Base-by-base conservation (phyloP, 768 basidiomycete species). In the Pleurotus pulmonarius region DNA sequence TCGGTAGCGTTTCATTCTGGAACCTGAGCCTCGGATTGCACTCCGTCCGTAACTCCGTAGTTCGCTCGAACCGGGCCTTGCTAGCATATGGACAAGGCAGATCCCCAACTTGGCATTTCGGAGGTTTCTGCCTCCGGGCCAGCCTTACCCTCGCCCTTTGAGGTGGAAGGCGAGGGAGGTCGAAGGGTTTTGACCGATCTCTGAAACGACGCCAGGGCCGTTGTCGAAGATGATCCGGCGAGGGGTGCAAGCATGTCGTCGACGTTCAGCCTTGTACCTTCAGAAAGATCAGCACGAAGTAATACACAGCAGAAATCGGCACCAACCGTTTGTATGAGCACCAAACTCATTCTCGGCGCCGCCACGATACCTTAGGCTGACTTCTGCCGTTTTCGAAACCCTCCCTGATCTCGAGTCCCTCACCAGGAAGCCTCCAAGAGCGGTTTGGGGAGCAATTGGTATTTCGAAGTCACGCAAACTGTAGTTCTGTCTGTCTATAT, bases 1-100 rank as follows among this genome's bases (percentile, higher is more conserved):
- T 73, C 1, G 94, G 94, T 60, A 95, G 65, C 22, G 94, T 96
- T 57, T 81, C 90, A 58, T 85, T 76, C 72, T 93, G 91, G 80
- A 92, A 91, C 3, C 77, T 87, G 7, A 90, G 80, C 48, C 93
- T 78, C 1, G 94, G 94, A 64, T 96, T 96, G 94, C 94, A 99
- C 69, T 98, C 96, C 48, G 77, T 77, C 5, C 96, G 96, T 25
- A 98, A 63, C 41, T 87, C 83, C 77, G 97, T 85, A 59, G 81
- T 82, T 34, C 87, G 84, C 72, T 97, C 94, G 65, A 89, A 98
- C 74, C 98, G 97, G 3, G 88, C 92, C 56, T 86, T 86, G 70
- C 88, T 91, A 7, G 96, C 98, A 67, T 94, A 98, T 3, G 96
- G 97, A 71, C 89, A 90, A 2, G 97, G 97, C 45, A 99, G 71